Evolutionary conservation across 441 rosid species (phyloP), one percentile per base, ranked within the genome.

Genomic region (Adansonia rubrostipa): DNA sequence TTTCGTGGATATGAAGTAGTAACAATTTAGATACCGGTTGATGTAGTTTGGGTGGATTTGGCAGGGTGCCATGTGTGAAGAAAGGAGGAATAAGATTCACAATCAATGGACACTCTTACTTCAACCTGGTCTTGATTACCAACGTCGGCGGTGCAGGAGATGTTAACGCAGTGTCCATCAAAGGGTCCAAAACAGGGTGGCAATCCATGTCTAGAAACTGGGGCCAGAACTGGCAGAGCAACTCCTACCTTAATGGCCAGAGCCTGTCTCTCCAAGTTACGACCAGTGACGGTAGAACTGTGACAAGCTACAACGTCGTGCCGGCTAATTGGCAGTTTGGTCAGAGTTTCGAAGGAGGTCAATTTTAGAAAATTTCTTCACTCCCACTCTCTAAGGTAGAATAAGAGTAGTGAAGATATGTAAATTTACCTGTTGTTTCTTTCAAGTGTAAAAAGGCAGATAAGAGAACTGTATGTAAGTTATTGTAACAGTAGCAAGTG

Each of bases 201-300:
- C 87, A 81, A 56, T 1, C 86, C 10, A 81, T 87, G 85, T 83
- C 86, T 3, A 81, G 89, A 58, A 87, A 87, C 64, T 85, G 85
- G 87, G 89, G 89, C 8, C 87, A 87, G 57, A 85, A 85, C 24
- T 87, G 89, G 89, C 87, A 83, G 71, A 86, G 86, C 79, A 83
- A 78, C 69, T 73, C 84, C 3, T 73, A 76, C 67, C 84, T 87
- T 0, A 81, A 83, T 57, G 89, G 86, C 0, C 88, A 85, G 36
- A 71, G 79, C 56, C 84, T 87, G 17, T 83, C 86, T 4, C 83
- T 87, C 62, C 75, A 44, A 44, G 84, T 81, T 17, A 78, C 81
- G 67, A 60, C 73, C 69, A 65, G 82, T 40, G 80, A 76, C 14
- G 80, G 80, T 1, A 76, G 66, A 66, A 82, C 80, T 47, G 67